Base-by-base conservation (phyloP, 169 alveolate genomes). In the Cryptosporidium ryanae region DNA sequence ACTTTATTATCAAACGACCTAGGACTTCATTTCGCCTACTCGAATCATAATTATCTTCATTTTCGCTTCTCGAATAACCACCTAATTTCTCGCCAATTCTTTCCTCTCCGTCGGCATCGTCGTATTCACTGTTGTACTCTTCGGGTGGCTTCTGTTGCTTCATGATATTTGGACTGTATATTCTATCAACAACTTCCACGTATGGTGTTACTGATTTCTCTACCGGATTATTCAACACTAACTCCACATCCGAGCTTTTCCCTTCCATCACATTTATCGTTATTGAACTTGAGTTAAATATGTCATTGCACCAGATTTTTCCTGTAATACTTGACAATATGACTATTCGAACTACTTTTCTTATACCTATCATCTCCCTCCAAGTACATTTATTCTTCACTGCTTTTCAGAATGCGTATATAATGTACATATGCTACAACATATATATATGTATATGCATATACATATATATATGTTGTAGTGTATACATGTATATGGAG, bases 201-300 rank as follows among this genome's bases (percentile, higher is more conserved):
- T 76, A 43, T 8, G 87, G 87, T 21, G 59, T 55, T 38, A 65
- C 87, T 29, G 87, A 76, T 15, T 59, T 67, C 49, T 76, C 87
- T 46, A 61, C 59, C 18, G 87, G 76, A 65, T 76, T 76, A 17
- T 59, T 76, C 2, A 76, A 17, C 25, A 59, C 64, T 50, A 76
- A 27, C 34, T 76, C 87, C 1, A 76, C 31, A 21, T 55, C 64
- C 8, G 87, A 59, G 21, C 48, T 76, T 21, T 70, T 59, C 17
- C 87, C 71, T 46, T 76, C 87, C 17, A 76, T 48, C 23, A 76
- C 87, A 76, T 76, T 76, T 43, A 76, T 76, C 13, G 87, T 43
- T 29, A 76, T 61, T 32, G 87, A 76, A 44, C 65, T 59, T 6
- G 76, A 46, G 27, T 76, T 76, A 21, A 76, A 76, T 4, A 76